Evolutionary conservation across 163 green algal genomes (phyloP), one percentile per base, ranked within the genome.

Genomic region (Scenedesmus sp.): DNA sequence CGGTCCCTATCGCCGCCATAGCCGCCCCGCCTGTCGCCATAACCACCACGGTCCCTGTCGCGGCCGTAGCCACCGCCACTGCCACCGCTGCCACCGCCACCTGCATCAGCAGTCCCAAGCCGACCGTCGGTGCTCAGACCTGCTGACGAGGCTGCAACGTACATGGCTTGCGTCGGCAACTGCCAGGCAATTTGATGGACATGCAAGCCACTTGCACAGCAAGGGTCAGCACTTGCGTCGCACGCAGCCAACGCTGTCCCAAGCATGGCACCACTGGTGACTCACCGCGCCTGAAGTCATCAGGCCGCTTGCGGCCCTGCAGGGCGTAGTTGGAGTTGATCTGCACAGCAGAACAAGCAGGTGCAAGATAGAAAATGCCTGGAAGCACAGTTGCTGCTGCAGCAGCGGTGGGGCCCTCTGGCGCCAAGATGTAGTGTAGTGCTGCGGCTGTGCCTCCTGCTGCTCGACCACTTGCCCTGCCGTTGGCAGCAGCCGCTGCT

Each of bases 231-330:
- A 37, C 42, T 5, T 24, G 20, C 42, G 18, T 22, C 65, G 37
- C 40, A 40, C 15, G 3, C 80, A 44, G 80, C 80, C 24, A 26
- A 44, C 40, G 78, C 78, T 20, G 40, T 26, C 40, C n/a, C n/a
- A n/a, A n/a, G 35, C 46, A 6, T 53, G 46, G 46, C 6, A 53
- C 46, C 46, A 53, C 46, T 6, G 6, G 46, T 53, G 46, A 53
- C 87, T 87, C 49, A 91, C 88, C 88, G 30, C 81, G 80, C 40
- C 81, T 70, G 59, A 94, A 96, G 84, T 96, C 95, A 12, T 96
- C 94, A 5, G 95, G 95, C 61, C 93, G 89, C 87, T 96, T 96
- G 49, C 95, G 92, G 0, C 95, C 95, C 88, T 96, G 93, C 92
- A 95, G 87, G 0, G 95, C 95, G 56, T 94, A 95, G 40, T 94